Evolutionary conservation across 139 green algal genomes (phyloP).

Genomic region (Tetraselmis chui): DNA sequence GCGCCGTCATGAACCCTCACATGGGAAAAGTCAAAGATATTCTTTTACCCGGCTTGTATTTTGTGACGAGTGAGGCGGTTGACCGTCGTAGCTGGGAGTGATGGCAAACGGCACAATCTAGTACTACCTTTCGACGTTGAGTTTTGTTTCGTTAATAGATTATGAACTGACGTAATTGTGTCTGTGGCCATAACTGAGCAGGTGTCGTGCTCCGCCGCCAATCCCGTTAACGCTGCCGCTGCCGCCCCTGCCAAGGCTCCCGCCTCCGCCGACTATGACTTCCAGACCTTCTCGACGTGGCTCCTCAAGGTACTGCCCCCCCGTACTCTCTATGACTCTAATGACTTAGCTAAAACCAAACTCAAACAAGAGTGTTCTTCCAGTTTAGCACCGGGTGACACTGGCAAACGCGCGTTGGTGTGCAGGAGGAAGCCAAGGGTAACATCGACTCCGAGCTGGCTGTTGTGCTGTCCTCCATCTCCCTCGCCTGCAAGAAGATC

Average conservation of each 20-base stretch:
- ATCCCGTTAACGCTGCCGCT: not conserved
- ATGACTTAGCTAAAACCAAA: no score
- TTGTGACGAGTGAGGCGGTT: not conserved
- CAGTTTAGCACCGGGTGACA: no score
- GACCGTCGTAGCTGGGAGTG: no score
- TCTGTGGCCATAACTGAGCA: no score
- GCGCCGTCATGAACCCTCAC: not conserved
- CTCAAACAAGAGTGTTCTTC: no score
- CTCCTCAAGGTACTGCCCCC: constrained; percentile 79
- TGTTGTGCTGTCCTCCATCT: constrained; percentile 87
- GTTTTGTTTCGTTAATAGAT: not conserved
- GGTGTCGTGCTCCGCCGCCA: not conserved
- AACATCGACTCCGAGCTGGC: constrained; percentile 87
- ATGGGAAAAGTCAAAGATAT: not conserved
- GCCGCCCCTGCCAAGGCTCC: not conserved
- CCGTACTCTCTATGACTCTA: no score
- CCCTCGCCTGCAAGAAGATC: constrained; percentile 97
- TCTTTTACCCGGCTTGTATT: not conserved
- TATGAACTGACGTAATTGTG: no score
- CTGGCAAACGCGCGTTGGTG: constrained; percentile 12
- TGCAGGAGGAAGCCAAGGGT: constrained; percentile 69
- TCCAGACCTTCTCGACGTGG: constrained; percentile 79
- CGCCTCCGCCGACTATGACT: constrained; percentile 37
- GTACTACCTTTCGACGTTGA: not conserved
- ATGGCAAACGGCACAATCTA: not conserved